phyloP scores from a whole-genome alignment of 2,329 filamentous ascomycete genomes.

The Didymella arachidicola region DNA sequence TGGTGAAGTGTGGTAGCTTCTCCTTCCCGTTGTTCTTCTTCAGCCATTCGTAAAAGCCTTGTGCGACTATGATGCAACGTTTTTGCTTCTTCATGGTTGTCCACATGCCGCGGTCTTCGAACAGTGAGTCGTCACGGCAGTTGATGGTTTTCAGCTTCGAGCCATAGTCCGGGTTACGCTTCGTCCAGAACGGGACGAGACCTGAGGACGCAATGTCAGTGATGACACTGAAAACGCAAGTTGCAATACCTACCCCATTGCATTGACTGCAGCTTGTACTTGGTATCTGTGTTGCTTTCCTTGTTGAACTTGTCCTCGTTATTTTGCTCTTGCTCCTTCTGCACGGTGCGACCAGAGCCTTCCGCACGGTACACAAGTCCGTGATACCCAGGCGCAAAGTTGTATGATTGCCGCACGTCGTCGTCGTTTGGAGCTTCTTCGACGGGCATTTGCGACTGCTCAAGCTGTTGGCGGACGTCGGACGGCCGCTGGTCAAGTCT shows the following conservation, averaged over 20 bases:
- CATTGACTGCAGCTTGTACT: constrained; percentile 89
- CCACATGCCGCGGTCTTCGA: constrained; percentile 84
- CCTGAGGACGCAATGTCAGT: constrained; percentile 52
- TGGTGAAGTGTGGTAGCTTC: constrained; percentile 84
- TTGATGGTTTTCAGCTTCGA: constrained; percentile 90
- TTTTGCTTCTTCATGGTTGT: constrained; percentile 87
- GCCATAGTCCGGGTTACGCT: constrained; percentile 78
- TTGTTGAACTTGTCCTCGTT: constrained; percentile 15
- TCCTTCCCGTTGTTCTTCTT: constrained; percentile 79
- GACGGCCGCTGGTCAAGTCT: constrained; percentile 68
- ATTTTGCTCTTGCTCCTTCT: constrained; percentile 23
- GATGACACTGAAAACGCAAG: not conserved
- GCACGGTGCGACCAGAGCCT: constrained; percentile 65
- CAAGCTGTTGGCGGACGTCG: constrained; percentile 75
- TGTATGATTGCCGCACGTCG: constrained; percentile 78
- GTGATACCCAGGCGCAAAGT: constrained; percentile 87
- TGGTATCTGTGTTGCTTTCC: constrained; percentile 51
- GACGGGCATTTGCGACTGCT: constrained; percentile 76
- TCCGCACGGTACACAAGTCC: constrained; percentile 87
- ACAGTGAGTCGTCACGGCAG: constrained; percentile 87
- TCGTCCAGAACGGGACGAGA: constrained; percentile 91
- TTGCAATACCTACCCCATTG: constrained; percentile 72
- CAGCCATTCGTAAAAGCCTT: constrained; percentile 97
- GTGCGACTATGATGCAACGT: constrained; percentile 83
- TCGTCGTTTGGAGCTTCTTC: constrained; percentile 76